Conservation (phyloP, 192 early-diverging fungal species). For the Umbelopsis vinacea region DNA sequence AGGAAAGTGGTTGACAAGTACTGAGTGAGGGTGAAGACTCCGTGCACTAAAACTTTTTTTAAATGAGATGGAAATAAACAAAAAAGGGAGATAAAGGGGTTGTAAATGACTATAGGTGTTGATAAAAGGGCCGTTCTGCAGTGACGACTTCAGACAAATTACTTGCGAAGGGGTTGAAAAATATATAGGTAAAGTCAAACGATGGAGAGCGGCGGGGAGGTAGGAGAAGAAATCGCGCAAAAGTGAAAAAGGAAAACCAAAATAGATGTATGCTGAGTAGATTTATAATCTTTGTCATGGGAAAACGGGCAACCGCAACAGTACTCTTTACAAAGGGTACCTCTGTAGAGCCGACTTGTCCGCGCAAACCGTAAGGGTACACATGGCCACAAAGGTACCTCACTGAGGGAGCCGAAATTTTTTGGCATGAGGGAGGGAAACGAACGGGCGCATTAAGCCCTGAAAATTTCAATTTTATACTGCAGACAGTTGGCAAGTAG, state of each 20-base stretch:
- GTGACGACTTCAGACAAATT: too few species aligned
- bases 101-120: too few species aligned
- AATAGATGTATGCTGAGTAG: neutral
- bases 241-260: neutral
- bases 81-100: slow-evolving; percentile 7
- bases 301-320: slow-evolving; percentile 4
- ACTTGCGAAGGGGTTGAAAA: too few species aligned
- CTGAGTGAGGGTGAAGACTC: neutral
- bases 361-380: slow-evolving; percentile 20
- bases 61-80: neutral
- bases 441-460: neutral
- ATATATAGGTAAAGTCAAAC: too few species aligned
- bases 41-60: neutral
- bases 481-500: too few species aligned
- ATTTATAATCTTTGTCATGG: neutral
- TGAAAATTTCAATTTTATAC: slow-evolving; percentile 1
- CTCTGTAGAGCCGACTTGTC: slow-evolving; percentile 14
- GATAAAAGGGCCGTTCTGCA: too few species aligned
- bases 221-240: too few species aligned
- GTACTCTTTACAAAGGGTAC: slow-evolving; percentile 5
- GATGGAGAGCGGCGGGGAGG: neutral
- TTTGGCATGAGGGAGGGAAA: neutral
- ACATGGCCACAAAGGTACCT: slow-evolving; percentile 11
- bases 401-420: neutral
- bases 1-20: neutral